Conservation (phyloP, 2,329 filamentous ascomycete genomes). For the Epichloe festucae region DNA sequence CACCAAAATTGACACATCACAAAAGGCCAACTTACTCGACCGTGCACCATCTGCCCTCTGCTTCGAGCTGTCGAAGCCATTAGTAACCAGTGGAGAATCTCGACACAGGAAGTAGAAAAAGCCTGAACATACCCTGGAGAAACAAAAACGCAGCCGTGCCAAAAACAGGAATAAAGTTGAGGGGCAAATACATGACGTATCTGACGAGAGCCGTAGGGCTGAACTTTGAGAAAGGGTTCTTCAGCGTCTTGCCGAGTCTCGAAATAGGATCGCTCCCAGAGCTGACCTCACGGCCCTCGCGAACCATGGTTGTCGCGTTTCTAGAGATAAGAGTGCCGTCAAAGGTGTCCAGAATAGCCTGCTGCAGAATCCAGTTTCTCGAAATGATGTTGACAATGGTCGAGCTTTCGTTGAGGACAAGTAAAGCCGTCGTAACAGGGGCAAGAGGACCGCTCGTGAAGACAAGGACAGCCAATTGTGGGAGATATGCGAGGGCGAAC, state of each 20-base stretch:
- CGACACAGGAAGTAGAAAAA: background rate
- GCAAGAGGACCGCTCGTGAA: conserved; percentile 77
- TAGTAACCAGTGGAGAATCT: background rate
- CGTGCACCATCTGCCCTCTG: conserved; percentile 37
- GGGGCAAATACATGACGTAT: conserved; percentile 73
- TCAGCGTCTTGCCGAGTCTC: conserved; percentile 43
- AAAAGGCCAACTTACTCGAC: conserved; percentile 31
- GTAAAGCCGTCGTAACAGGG: conserved; percentile 56
- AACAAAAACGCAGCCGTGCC: conserved; percentile 72
- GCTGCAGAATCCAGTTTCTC: conserved; percentile 64
- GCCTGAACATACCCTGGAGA: conserved; percentile 47
- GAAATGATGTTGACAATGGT: conserved; percentile 43
- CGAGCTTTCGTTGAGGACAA: conserved; percentile 52
- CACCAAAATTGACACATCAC: background rate
- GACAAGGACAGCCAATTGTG: conserved; percentile 69
- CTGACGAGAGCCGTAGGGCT: conserved; percentile 53
- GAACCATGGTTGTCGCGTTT: conserved; percentile 48
- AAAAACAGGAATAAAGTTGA: conserved; percentile 87
- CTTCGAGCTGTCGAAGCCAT: conserved; percentile 25
- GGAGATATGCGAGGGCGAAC: conserved; percentile 79
- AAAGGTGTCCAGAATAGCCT: conserved; percentile 78
- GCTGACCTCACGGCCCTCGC: conserved; percentile 61
- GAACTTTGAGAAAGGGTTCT: conserved; percentile 43
- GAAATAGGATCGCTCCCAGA: conserved; percentile 42
- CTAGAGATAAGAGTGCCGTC: conserved; percentile 54